Conservation (phyloP, 2,329 filamentous ascomycete species). For the Ascochyta fabae region DNA sequence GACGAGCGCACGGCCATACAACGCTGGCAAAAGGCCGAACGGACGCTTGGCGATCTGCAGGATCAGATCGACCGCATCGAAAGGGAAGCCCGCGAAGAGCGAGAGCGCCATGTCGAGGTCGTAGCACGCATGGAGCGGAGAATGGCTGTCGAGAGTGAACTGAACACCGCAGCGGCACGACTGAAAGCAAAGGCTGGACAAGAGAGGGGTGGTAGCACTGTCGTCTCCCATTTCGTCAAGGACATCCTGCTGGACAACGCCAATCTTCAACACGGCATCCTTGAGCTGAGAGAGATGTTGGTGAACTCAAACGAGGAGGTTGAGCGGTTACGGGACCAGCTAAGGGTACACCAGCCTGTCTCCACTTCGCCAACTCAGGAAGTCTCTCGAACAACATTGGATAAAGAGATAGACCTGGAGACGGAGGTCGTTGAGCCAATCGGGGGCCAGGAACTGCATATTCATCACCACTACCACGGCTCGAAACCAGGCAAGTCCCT, state of each 20-base stretch:
- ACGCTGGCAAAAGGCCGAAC: constrained; percentile 85
- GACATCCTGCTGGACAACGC: constrained; percentile 96
- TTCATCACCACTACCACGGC: constrained; percentile 93
- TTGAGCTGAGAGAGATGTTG: constrained; percentile 89
- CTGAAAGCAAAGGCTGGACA: constrained; percentile 73
- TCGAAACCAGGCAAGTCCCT: constrained; percentile 40
- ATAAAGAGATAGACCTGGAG: constrained; percentile 76
- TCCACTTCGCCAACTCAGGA: constrained; percentile 37
- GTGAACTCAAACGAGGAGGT: constrained; percentile 94
- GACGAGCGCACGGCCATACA: constrained; percentile 80
- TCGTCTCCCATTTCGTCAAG: constrained; percentile 95
- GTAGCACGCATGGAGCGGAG: constrained; percentile 83
- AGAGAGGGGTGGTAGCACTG: constrained; percentile 66
- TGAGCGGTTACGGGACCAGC: constrained; percentile 80
- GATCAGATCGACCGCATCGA: constrained; percentile 91
- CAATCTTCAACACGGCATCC: constrained; percentile 87
- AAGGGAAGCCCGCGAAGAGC: constrained; percentile 78
- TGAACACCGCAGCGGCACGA: constrained; percentile 78
- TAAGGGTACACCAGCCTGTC: constrained; percentile 78
- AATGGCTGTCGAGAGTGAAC: constrained; percentile 79
- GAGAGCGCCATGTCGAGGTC: constrained; percentile 80
- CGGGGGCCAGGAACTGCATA: constrained; percentile 70
- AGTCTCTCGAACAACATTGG: constrained; percentile 59
- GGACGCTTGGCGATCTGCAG: constrained; percentile 77
- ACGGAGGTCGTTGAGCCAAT: constrained; percentile 30